Evolutionary conservation across 371 early-diverging fungal species (phyloP), one percentile per base, ranked within the genome.

Genomic region (Syncephalis fuscata): DNA sequence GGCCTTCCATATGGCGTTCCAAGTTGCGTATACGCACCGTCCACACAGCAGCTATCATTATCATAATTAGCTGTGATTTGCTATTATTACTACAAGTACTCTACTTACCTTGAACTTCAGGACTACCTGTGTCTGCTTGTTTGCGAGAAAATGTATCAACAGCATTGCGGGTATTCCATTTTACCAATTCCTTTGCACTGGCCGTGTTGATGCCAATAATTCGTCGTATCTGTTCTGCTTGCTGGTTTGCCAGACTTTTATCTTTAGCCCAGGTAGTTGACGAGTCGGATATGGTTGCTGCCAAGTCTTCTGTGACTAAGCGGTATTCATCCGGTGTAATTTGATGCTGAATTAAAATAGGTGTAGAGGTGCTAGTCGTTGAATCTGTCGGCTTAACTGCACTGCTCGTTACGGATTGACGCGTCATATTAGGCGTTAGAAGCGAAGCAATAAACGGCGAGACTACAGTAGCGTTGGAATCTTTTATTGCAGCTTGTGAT

Each of bases 21-120:
- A 95, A 67, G 54, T 89, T 85, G 50, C 84, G 78, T 53, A 95
- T 91, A 51, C 85, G 80, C 42, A 90, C 80, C 11, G 89, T 89
- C 65, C 86, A 74, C 25, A 92, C 68, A 14, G 91, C 93, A 48
- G 89, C 93, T 89, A 55, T 23, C 5, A 19, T 45, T 40, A 42
- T 23, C n/a, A 52, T 36, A 16, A 56, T 37, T 38, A 51, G 38
- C 16, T 11, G 48, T 21, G 39, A 20, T 26, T 26, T 48, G 11
- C 32, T 25, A 26, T 27, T n/a, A 47, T n/a, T 11, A 0, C n/a
- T 14, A 47, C 2, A 1, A 3, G 17, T 32, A 22, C 17, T 43
- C 5, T 39, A 44, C 55, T 47, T 70, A 87, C 88, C 87, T 76
- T 95, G 93, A 22, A 91, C 95, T 65, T 89, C 91, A 14, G 92